Evolutionary conservation across 495 filamentous ascomycete genomes (phyloP).

Genomic region (Penicillium bovifimosum): DNA sequence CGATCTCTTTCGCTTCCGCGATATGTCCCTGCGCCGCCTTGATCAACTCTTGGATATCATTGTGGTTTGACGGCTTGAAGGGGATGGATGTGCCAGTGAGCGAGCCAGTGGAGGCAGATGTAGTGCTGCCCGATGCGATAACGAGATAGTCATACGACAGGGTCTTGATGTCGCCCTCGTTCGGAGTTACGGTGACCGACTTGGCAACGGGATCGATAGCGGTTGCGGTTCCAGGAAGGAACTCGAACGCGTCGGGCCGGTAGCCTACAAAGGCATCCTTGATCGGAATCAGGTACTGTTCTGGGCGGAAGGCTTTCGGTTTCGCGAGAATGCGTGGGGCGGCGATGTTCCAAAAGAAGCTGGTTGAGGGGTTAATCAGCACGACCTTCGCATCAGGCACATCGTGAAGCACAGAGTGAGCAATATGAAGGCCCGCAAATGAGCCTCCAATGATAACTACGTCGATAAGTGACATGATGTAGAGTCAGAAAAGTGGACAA

Average conservation of each 20-base stretch:
- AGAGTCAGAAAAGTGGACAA: background rate
- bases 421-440: constrained; percentile 51
- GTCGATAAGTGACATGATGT: constrained; percentile 20
- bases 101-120: constrained; percentile 37
- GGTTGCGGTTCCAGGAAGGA: constrained; percentile 50
- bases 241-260: constrained; percentile 43
- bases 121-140: constrained; percentile 46
- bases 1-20: constrained; percentile 50
- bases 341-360: constrained; percentile 50
- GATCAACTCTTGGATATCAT: constrained; percentile 40
- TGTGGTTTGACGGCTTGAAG: constrained; percentile 45
- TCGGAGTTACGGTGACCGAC: constrained; percentile 34
- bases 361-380: constrained; percentile 50
- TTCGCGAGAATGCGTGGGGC: constrained; percentile 44
- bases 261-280: constrained; percentile 48
- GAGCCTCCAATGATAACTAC: constrained; percentile 63
- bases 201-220: constrained; percentile 41
- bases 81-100: constrained; percentile 40
- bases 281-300: constrained; percentile 47
- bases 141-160: constrained; percentile 51
- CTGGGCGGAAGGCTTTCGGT: constrained; percentile 32
- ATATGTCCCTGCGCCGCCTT: constrained; percentile 43
- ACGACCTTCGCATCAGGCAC: constrained; percentile 45
- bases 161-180: constrained; percentile 19
- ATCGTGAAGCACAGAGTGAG: constrained; percentile 55